Conservation (phyloP, 345 rosid species). For the Gynandropsis gynandra region DNA sequence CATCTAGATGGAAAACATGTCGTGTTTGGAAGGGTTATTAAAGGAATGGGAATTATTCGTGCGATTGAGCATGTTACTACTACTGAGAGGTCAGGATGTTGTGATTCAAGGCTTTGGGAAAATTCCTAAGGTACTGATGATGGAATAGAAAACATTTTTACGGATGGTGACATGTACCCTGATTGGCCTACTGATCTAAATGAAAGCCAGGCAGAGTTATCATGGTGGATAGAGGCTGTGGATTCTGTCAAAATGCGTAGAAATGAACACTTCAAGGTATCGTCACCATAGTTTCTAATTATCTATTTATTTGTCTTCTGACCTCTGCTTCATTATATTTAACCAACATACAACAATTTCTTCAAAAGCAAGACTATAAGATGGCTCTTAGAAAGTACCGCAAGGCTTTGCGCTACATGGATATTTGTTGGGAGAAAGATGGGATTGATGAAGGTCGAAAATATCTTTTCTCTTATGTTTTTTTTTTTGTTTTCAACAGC, state of each 20-base stretch:
- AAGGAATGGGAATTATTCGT: constrained; percentile 93
- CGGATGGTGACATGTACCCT: constrained; percentile 82
- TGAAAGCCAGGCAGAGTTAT: constrained; percentile 48
- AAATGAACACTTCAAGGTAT: no score
- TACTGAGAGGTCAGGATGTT: constrained; percentile 44
- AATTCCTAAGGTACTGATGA: constrained; percentile 63
- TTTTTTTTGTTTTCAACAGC: constrained; percentile 6
- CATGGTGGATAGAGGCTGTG: constrained; percentile 92
- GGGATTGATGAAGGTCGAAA: constrained; percentile 79
- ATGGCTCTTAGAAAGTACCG: constrained; percentile 92
- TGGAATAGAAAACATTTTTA: constrained; percentile 70
- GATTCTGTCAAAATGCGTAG: constrained; percentile 66
- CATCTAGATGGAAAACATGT: constrained; percentile 96
- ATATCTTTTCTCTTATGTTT: neutral
- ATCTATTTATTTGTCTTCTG: neutral
- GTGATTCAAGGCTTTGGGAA: constrained; percentile 69
- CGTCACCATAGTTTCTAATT: no score
- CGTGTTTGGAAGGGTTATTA: constrained; percentile 75
- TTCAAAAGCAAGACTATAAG: constrained; percentile 79
- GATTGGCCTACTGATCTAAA: constrained; percentile 93
- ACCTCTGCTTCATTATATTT: neutral
- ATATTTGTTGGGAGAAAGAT: constrained; percentile 96
- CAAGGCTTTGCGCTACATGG: constrained; percentile 79
- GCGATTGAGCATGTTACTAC: constrained; percentile 64
- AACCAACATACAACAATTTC: no score